Conservation (phyloP, 257 asterid species). For the Nicotiana benthamiana region DNA sequence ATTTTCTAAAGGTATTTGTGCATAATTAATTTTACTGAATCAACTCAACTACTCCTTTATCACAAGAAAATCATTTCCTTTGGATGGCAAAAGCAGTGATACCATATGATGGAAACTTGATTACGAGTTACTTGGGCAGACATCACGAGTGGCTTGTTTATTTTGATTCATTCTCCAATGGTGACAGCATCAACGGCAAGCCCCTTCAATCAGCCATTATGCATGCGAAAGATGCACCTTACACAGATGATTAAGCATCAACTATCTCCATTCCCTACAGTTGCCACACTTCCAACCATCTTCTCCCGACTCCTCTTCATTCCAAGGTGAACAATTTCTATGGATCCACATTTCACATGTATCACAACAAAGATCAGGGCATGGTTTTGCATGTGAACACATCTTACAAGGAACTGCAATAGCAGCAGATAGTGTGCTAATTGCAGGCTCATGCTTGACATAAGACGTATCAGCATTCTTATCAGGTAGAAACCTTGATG, state of each 20-base stretch:
- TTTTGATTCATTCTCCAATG: not conserved
- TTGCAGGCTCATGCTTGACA: slow-evolving; percentile 22
- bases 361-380: slow-evolving; percentile 47
- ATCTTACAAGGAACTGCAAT: slow-evolving; percentile 34
- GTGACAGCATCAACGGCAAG: not conserved
- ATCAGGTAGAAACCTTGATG: slow-evolving; percentile 24
- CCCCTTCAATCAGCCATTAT: not conserved
- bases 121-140: not conserved
- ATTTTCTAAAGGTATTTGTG: not conserved
- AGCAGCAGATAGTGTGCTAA: slow-evolving; percentile 18
- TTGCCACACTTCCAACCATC: slow-evolving; percentile 70
- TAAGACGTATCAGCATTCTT: slow-evolving; percentile 19
- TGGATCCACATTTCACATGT: slow-evolving; percentile 55
- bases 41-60: not conserved
- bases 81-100: not conserved
- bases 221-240: not conserved
- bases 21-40: not conserved
- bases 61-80: not conserved
- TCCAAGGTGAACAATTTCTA: slow-evolving; percentile 69
- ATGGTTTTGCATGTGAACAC: slow-evolving; percentile 36
- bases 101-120: not conserved
- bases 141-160: not conserved
- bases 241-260: not conserved
- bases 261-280: slow-evolving; percentile 61
- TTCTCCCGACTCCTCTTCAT: slow-evolving; percentile 28